Percentiles rank a stretch among this genome's conserved stretches.
phyloP scores from a whole-genome alignment of 108 stramenopile species.

The Nitzschia putrida region DNA sequence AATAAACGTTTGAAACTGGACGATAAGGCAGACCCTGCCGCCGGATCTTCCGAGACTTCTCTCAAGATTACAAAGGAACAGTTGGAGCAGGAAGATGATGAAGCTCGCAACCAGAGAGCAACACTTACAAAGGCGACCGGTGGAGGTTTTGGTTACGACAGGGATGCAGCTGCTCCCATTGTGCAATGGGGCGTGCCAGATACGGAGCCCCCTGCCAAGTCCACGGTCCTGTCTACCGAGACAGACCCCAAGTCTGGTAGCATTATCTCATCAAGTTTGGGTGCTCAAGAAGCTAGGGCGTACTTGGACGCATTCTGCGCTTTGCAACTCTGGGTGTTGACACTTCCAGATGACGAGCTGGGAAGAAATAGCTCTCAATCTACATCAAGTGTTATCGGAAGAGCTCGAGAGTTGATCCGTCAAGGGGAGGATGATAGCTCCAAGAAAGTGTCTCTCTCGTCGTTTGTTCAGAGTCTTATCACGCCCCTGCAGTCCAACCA shows the following conservation, averaged over 20 bases:
- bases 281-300: slow-evolving; percentile 68
- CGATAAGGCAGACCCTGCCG: background rate
- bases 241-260: slow-evolving; percentile 1
- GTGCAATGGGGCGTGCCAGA: slow-evolving; percentile 77
- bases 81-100: slow-evolving; percentile 39
- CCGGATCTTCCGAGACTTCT: background rate
- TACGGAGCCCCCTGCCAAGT: background rate
- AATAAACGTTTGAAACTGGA: slow-evolving; percentile 6
- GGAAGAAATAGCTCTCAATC: background rate
- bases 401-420: slow-evolving; percentile 28
- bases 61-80: slow-evolving; percentile 12
- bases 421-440: slow-evolving; percentile 7
- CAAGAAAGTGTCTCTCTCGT: slow-evolving; percentile 20
- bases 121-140: slow-evolving; percentile 54
- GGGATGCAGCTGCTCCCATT: slow-evolving; percentile 73
- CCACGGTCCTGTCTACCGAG: background rate
- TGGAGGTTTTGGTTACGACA: slow-evolving; percentile 81
- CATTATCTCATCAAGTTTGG: slow-evolving; percentile 19
- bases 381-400: slow-evolving; percentile 45
- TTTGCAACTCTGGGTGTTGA: slow-evolving; percentile 82
- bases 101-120: slow-evolving; percentile 32
- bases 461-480: slow-evolving; percentile 20
- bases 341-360: slow-evolving; percentile 73
- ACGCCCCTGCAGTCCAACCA: background rate
- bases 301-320: slow-evolving; percentile 75